A percentile compares a stretch with the other conserved stretches of the same genome.
Evolutionary conservation across 495 filamentous ascomycete species (phyloP).

Genomic region (Penicillium cosmopolitanum): DNA sequence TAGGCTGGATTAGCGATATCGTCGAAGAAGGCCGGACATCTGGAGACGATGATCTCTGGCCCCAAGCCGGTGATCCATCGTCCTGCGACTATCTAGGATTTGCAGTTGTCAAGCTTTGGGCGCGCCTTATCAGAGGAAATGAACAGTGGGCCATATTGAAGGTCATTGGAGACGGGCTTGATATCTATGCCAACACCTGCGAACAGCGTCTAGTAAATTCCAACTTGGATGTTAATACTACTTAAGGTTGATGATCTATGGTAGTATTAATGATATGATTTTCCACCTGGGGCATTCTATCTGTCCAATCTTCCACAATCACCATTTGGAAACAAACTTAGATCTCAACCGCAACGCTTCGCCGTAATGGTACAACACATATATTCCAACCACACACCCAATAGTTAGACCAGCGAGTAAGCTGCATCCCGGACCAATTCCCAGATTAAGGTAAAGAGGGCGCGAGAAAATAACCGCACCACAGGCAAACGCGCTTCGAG

Average conservation of each 20-base stretch:
- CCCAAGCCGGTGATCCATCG: conserved; percentile 2
- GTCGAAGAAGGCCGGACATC: conserved; percentile 29
- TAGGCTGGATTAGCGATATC: conserved; percentile 26
- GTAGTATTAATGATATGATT: no score
- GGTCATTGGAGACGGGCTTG: conserved; percentile 21
- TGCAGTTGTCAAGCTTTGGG: conserved; percentile 26
- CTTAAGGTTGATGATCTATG: no score
- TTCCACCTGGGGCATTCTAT: not conserved
- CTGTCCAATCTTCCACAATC: not conserved
- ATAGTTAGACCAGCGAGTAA: conserved; percentile 43
- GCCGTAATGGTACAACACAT: conserved; percentile 56
- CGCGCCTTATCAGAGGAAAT: conserved; percentile 24
- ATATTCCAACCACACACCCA: conserved; percentile 55
- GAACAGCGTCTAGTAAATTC: not conserved
- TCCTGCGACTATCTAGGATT: conserved; percentile 16
- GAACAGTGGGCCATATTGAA: conserved; percentile 23
- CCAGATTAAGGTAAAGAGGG: conserved; percentile 52
- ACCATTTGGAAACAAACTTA: conserved; percentile 15
- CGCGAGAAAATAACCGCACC: conserved; percentile 50
- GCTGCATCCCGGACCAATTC: conserved; percentile 52
- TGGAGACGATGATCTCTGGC: conserved; percentile 17
- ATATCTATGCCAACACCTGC: conserved; percentile 21
- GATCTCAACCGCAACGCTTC: conserved; percentile 20
- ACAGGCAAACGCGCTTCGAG: conserved; percentile 48
- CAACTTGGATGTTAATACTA: not conserved